These are phyloP conservation scores for Penicillium hesseltinei DNA, from an alignment of 2,329 filamentous ascomycete species.

Conservation along the genomic window DNA sequence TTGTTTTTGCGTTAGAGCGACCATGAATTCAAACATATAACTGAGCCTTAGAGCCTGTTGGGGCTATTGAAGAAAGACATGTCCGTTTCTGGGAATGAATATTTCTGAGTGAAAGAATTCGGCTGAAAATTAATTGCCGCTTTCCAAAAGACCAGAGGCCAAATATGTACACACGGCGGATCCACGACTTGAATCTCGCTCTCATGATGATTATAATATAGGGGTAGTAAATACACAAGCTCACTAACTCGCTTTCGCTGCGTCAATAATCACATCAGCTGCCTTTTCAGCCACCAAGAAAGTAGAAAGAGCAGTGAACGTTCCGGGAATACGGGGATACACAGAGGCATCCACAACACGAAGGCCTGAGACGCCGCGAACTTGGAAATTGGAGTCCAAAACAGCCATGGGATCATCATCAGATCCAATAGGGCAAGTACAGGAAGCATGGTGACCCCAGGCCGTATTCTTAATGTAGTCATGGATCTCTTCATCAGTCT, in stretches of 20 bases:
- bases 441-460: constrained; percentile 60
- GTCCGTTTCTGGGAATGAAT: too few relatives aligned
- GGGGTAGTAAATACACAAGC: not conserved
- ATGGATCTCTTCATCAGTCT: constrained; percentile 40
- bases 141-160: not conserved
- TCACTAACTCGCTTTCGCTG: not conserved
- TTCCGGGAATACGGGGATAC: constrained; percentile 58
- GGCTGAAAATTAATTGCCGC: not conserved
- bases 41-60: not conserved
- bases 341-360: constrained; percentile 62
- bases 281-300: constrained; percentile 63
- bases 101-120: not conserved
- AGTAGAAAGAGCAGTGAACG: constrained; percentile 51
- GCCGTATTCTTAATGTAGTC: constrained; percentile 51
- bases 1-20: constrained; percentile 12
- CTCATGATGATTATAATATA: not conserved
- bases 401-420: constrained; percentile 56
- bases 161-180: not conserved
- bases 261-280: constrained; percentile 53
- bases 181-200: not conserved
- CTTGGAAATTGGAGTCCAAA: constrained; percentile 56
- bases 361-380: constrained; percentile 55
- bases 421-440: constrained; percentile 56
- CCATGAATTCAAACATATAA: not conserved
- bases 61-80: not conserved